These are phyloP conservation scores for Talaromyces wortmannii DNA, from an alignment of 495 filamentous ascomycete species.

Conservation along the genomic window DNA sequence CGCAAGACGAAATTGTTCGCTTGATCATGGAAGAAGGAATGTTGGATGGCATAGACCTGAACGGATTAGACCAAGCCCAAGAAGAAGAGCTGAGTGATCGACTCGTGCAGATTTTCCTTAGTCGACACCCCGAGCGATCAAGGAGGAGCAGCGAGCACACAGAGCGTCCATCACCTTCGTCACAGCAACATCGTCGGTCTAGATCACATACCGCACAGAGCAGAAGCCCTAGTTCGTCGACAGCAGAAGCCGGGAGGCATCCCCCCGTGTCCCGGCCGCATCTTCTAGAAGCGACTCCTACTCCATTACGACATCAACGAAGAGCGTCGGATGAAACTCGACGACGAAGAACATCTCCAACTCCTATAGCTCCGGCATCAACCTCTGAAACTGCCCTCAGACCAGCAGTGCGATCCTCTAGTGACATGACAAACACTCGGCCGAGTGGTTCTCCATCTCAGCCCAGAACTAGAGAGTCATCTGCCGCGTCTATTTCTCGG, in stretches of 20 bases:
- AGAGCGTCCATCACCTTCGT: slow-evolving; percentile 12
- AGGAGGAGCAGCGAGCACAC: slow-evolving; percentile 17
- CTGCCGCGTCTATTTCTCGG: slow-evolving; percentile 17
- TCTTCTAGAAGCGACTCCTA: slow-evolving; percentile 41
- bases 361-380: slow-evolving; percentile 23
- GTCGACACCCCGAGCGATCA: slow-evolving; percentile 50
- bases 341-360: slow-evolving; percentile 30
- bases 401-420: slow-evolving; percentile 31
- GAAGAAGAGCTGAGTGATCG: slow-evolving; percentile 84
- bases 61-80: slow-evolving; percentile 66
- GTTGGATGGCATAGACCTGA: slow-evolving; percentile 76
- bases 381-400: slow-evolving; percentile 30
- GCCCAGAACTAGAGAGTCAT: slow-evolving; percentile 16
- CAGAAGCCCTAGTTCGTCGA: slow-evolving; percentile 4
- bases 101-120: slow-evolving; percentile 79
- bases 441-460: slow-evolving; percentile 17
- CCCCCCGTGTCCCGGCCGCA: slow-evolving; percentile 51
- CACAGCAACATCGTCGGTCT: slow-evolving; percentile 18
- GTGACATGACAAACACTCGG: slow-evolving; percentile 33
- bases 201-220: slow-evolving; percentile 30
- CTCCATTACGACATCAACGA: slow-evolving; percentile 30
- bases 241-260: slow-evolving; percentile 20
- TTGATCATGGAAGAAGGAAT: slow-evolving; percentile 87
- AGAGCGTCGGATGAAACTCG: slow-evolving; percentile 44
- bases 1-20: slow-evolving; percentile 80